Evolutionary conservation across 345 rosid species (phyloP), one percentile per base, ranked within the genome.

Genomic region (Schrenkiella parvula): DNA sequence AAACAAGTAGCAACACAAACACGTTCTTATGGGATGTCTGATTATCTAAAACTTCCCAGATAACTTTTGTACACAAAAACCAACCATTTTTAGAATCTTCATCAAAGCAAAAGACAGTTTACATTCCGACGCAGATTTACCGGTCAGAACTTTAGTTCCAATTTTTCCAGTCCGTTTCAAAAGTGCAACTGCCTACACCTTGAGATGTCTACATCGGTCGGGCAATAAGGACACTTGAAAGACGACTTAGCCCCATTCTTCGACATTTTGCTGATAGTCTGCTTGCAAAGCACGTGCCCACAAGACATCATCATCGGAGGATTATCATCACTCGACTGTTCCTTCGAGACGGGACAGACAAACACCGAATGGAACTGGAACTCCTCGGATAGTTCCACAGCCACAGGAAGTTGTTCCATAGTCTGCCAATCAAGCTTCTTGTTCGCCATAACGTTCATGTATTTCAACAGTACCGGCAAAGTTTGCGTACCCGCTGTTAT

Each of bases 261-360:
- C 15, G 93, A 87, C 96, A 89, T 87, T 86, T 79, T 87, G 63
- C 79, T 83, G 31, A 89, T 83, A 3, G 96, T 82, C 59, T 83
- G 91, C 81, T 81, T 84, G 83, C 96, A 87, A 13, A 89, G 91
- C 11, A 87, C 96, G 22, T 90, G 96, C 8, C 93, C 91, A 23
- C 96, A 90, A 1, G 86, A 8, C 93, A 90, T 83, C 84, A 88
- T 62, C 91, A 90, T 86, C 4, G 96, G 91, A 0, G 91, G 96
- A 42, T 90, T 90, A 1, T 86, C 93, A 2, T 82, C 93, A 1
- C 82, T 83, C 0, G 93, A 80, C 79, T 90, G 93, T 70, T 90
- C 96, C 71, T 88, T 90, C 0, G 88, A 83, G 9, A 90, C 91
- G 0, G 96, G 96, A 70, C 96, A 90, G 0, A 90, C 89, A 46